Evolutionary conservation across 495 filamentous ascomycete genomes (phyloP), one percentile per base, ranked within the genome.

Genomic region (Daldinia grandis): DNA sequence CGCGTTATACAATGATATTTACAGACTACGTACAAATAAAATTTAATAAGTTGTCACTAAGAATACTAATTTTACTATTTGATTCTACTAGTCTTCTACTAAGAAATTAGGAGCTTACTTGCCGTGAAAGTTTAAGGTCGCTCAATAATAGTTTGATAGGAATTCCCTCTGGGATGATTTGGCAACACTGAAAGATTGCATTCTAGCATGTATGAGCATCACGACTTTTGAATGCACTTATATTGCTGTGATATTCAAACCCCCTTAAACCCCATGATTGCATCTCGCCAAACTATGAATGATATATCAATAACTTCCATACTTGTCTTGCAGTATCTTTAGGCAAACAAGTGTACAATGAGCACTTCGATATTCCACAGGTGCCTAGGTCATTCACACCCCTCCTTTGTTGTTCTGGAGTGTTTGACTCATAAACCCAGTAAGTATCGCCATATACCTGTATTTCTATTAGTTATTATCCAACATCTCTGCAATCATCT

Each of bases 371-470:
- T 33, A 33, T 33, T 17, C 4, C 37, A 7, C n/a, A 40, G 4
- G 4, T 54, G 8, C 1, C 24, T 17, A 19, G 28, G 17, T 17
- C 4, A 6, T 56, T 21, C 42, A 33, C 31, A 12, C 8, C 21
- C 21, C 25, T 19, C 12, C 30, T 35, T 31, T 9, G 6, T 15
- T 51, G 3, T 27, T 60, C 40, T 68, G 66, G 14, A 69, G 49
- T 2, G 67, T 70, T 31, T 65, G 67, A 24, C 67, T 70, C 57
- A 61, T 70, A 25, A 70, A 65, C 8, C 58, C 47, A 8, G 62
- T 7, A 15, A 70, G 67, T 1, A 69, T 35, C 0, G 53, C 62
- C 28, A 70, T n/a, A 35, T 70, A 65, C 25, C 61, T 71, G 31
- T 37, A 27, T 62, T 31, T 40, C 4, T 21, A 25, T 33, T 24